phyloP scores from a whole-genome alignment of 2,329 filamentous ascomycete genomes.

The Trichophyton rubrum region DNA sequence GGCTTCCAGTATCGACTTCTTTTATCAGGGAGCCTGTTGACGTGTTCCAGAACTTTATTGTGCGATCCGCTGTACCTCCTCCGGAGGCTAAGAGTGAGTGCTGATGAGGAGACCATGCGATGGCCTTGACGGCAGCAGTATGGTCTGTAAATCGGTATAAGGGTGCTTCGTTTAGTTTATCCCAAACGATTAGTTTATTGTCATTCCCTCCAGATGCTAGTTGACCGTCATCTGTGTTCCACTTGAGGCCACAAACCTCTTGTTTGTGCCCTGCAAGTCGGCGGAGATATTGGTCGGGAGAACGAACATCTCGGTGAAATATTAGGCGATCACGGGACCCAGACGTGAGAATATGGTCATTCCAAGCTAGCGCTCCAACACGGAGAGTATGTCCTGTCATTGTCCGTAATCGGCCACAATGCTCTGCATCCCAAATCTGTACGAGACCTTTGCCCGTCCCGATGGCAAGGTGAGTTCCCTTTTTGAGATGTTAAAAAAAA shows the following conservation, averaged over 20 bases:
- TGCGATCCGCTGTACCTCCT: slow-evolving; percentile 85
- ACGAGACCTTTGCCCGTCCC: slow-evolving; percentile 90
- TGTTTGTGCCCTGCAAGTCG: slow-evolving; percentile 92
- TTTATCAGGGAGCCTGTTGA: slow-evolving; percentile 66
- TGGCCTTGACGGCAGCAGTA: slow-evolving; percentile 91
- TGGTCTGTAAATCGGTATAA: slow-evolving; percentile 92
- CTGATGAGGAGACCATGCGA: slow-evolving; percentile 95
- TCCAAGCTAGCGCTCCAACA: slow-evolving; percentile 92
- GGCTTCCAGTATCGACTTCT: slow-evolving; percentile 89
- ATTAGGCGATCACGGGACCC: slow-evolving; percentile 88
- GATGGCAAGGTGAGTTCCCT: slow-evolving; percentile 86
- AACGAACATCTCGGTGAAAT: slow-evolving; percentile 88
- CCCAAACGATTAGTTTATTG: slow-evolving; percentile 98
- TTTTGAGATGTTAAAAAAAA: slow-evolving; percentile 8
- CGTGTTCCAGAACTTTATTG: slow-evolving; percentile 98
- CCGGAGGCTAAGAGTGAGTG: slow-evolving; percentile 88
- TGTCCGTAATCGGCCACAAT: slow-evolving; percentile 69
- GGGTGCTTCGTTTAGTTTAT: slow-evolving; percentile 83
- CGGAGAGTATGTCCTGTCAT: slow-evolving; percentile 95
- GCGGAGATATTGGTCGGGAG: slow-evolving; percentile 76
- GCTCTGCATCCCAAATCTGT: slow-evolving; percentile 94
- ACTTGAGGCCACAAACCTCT: slow-evolving; percentile 90
- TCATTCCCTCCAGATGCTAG: slow-evolving; percentile 93
- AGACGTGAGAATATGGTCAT: slow-evolving; percentile 91
- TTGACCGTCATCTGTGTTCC: slow-evolving; percentile 94